Evolutionary conservation across 108 stramenopile species (phyloP).

Genomic region (Skeletonema menzelii): DNA sequence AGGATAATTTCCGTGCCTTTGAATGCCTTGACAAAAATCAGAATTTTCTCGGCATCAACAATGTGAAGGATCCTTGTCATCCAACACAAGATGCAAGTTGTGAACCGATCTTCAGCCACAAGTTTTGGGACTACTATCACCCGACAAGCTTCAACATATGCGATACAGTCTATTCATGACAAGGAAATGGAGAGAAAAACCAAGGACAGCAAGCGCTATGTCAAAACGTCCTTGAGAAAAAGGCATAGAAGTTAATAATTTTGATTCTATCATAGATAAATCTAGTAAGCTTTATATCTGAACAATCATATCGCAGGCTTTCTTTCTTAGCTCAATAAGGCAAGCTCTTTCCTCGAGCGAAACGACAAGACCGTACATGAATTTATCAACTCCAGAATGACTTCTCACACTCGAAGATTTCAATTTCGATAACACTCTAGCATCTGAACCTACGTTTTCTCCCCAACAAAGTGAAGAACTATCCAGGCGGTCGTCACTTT

Average conservation of each 20-base stretch:
- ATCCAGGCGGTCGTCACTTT: constrained; percentile 3
- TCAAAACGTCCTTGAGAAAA: background rate
- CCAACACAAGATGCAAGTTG: constrained; percentile 12
- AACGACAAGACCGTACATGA: constrained; percentile 49
- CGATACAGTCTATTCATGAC: constrained; percentile 5
- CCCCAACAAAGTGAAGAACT: constrained; percentile 27
- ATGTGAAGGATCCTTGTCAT: constrained; percentile 13
- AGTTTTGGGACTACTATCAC: constrained; percentile 22
- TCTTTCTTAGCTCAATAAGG: constrained; percentile 26
- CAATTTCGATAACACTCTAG: constrained; percentile 10
- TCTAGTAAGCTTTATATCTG: background rate
- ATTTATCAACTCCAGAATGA: constrained; percentile 28
- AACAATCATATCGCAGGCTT: constrained; percentile 4
- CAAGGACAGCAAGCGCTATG: background rate
- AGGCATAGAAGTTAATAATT: background rate
- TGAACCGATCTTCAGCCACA: constrained; percentile 4
- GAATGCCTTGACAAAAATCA: constrained; percentile 3
- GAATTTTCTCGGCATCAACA: background rate
- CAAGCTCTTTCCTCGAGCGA: constrained; percentile 60
- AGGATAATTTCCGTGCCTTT: constrained; percentile 3
- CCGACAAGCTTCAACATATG: constrained; percentile 21
- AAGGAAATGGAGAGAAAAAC: background rate
- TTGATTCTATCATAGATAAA: background rate
- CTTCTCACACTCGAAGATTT: background rate
- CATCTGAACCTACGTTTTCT: constrained; percentile 18